Evolutionary conservation across 331 rosid genomes (phyloP).

Genomic region (Malus hybrid): DNA sequence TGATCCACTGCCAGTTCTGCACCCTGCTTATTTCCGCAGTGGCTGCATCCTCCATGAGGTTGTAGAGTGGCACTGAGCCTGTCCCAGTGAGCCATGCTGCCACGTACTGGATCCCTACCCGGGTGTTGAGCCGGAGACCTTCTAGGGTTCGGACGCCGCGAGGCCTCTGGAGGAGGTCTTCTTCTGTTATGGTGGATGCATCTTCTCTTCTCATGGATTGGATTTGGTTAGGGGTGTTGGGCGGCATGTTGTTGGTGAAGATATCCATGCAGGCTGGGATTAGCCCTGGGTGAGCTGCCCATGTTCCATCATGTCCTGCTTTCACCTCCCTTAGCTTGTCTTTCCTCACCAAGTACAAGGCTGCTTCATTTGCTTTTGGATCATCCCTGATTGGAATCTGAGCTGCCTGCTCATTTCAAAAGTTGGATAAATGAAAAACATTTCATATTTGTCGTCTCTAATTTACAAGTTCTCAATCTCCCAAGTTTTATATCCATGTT

Average conservation of each 20-base stretch:
- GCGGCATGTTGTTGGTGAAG: constrained; percentile 52
- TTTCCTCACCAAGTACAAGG: constrained; percentile 24
- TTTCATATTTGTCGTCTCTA: neutral
- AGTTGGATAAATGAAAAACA: neutral
- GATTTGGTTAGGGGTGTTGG: constrained; percentile 50
- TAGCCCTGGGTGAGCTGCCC: constrained; percentile 97
- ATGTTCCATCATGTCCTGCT: constrained; percentile 94
- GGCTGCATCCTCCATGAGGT: constrained; percentile 98
- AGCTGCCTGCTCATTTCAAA: constrained; percentile 52
- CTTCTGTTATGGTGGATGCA: constrained; percentile 43
- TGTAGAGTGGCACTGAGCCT: constrained; percentile 88
- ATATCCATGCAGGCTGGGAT: constrained; percentile 64
- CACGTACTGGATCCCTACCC: constrained; percentile 82
- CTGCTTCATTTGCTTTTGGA: constrained; percentile 68
- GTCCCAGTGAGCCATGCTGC: constrained; percentile 87
- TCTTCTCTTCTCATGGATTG: constrained; percentile 42
- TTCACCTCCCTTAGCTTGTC: constrained; percentile 35
- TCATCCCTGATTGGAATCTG: constrained; percentile 80
- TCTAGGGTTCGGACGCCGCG: constrained; percentile 62
- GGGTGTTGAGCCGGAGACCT: constrained; percentile 73
- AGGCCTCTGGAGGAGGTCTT: constrained; percentile 70
- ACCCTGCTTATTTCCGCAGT: constrained; percentile 98
- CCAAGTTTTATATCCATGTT: neutral
- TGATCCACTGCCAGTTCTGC: constrained; percentile 95
- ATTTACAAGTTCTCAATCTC: neutral